phyloP scores from a whole-genome alignment of 129 eudicot genomes.

The Ambrosia trifida region DNA sequence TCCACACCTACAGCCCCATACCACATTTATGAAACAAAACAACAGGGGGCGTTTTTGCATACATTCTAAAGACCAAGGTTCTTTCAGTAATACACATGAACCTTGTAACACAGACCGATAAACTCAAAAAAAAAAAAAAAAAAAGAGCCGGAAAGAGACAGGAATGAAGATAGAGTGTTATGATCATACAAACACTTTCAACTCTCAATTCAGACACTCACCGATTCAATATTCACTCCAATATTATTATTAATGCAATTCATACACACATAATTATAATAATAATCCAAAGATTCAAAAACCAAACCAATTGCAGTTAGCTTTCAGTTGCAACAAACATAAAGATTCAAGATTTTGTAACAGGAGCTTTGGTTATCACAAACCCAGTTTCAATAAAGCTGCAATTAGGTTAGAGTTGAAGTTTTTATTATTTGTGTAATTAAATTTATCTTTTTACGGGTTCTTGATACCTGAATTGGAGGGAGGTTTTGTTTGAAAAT shows the following conservation, averaged over 20 bases:
- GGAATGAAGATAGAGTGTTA: conserved; percentile 40
- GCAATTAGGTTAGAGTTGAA: conserved; percentile 40
- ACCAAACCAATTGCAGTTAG: conserved; percentile 15
- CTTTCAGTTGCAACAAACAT: conserved; percentile 38
- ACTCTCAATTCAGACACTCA: conserved; percentile 39
- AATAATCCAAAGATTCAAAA: conserved; percentile 15
- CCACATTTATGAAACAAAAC: neutral
- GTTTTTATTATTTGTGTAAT: conserved; percentile 1
- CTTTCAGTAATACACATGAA: neutral
- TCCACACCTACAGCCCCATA: neutral
- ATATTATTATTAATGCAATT: conserved; percentile 35
- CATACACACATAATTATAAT: neutral
- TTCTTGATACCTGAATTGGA: conserved; percentile 38
- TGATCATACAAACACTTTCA: conserved; percentile 56
- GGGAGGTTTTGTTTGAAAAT: conserved; percentile 25
- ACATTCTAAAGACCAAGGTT: neutral
- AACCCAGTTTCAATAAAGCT: conserved; percentile 29
- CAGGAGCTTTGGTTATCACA: conserved; percentile 10
- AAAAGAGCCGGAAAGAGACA: conserved; percentile 42
- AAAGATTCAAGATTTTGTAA: conserved; percentile 32
- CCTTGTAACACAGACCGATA: conserved; percentile 33
- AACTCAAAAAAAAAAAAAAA: conserved; percentile 25
- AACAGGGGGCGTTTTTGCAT: neutral
- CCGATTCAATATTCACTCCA: conserved; percentile 22
- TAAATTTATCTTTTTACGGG: neutral